phyloP scores from a whole-genome alignment of 73 alveolate species.

The Paraurostyla sp. region DNA sequence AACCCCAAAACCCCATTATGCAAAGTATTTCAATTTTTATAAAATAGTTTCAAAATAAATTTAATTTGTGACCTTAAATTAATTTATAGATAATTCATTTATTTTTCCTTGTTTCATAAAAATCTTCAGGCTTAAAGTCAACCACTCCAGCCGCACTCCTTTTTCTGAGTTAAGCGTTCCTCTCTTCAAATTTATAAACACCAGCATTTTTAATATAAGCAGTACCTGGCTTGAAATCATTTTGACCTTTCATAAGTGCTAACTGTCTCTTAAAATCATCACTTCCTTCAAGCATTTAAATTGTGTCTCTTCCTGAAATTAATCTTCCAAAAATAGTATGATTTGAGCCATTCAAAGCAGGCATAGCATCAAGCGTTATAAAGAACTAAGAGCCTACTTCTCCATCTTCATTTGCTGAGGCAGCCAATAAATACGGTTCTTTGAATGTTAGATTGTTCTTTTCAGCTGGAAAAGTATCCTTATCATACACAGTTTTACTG shows the following conservation, averaged over 20 bases:
- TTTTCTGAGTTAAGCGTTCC: neutral
- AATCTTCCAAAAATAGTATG: constrained; percentile 73
- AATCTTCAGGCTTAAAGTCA: constrained; percentile 61
- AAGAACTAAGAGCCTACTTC: constrained; percentile 69
- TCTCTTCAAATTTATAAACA: constrained; percentile 54
- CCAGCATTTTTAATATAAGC: constrained; percentile 46
- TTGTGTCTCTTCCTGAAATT: constrained; percentile 2
- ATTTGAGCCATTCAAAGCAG: constrained; percentile 51
- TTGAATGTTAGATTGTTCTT: constrained; percentile 64
- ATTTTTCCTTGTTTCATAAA: constrained; percentile 20
- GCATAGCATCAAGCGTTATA: constrained; percentile 63
- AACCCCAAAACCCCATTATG: neutral
- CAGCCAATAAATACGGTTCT: constrained; percentile 71
- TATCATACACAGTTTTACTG: constrained; percentile 55
- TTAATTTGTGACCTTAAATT: neutral
- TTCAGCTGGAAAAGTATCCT: constrained; percentile 49
- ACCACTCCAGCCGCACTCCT: constrained; percentile 18
- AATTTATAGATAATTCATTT: constrained; percentile 15
- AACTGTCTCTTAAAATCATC: constrained; percentile 19
- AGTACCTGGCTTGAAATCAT: neutral
- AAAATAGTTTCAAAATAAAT: no score
- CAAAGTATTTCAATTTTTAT: no score
- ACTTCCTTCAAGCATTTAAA: constrained; percentile 40
- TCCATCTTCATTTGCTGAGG: constrained; percentile 62
- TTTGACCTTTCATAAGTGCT: neutral